Evolutionary conservation across 148 eudicot genomes (phyloP), one percentile per base, ranked within the genome.

Genomic region (Gaultheria prostrata): DNA sequence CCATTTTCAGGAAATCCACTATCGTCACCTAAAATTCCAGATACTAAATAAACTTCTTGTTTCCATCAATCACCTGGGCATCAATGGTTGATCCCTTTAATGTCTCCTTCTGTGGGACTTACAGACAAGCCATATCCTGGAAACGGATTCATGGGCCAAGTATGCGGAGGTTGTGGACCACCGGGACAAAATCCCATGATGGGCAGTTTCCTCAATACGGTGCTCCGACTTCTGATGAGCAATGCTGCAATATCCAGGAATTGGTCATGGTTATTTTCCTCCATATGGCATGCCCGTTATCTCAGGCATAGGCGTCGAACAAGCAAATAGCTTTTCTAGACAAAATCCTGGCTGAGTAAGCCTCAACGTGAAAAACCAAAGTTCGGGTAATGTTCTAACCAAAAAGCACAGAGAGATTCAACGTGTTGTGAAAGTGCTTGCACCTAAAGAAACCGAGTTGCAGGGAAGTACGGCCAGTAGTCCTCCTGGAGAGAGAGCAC

Each of bases 51-150:
- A 83, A 84, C 49, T 45, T 90, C 94, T 13, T 90, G 82, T 77
- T 88, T 84, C 85, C 92, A 87, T 57, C 97, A 89, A 80, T 86
- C 92, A 2, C 80, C 86, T 20, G 91, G 92, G 18, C 97, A 94
- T 75, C 99, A 97, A 65, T 97, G 98, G 99, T 82, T 97, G 82
- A 86, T 97, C 46, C 98, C 97, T 7, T 92, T 97, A 30, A 92
- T 94, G 99, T 89, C 98, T 33, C 98, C 99, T 70, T 89, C 98
- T 43, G 97, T 94, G 85, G 97, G 99, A 73, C 93, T 97, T 4
- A 89, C 94, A 33, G 94, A 94, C 94, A 97, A 93, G 90, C 99
- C 97, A 46, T 94, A 90, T 51, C 91, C 95, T 51, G 94, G 89
- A 46, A 92, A 90, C 24, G 97, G 90, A 13, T 89, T 82, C 69